Percentiles rank a stretch among this genome's conserved stretches.
These are phyloP conservation scores for Litsea cubeba DNA, from an alignment of 164 flowering plant species.

Conservation along the genomic window DNA sequence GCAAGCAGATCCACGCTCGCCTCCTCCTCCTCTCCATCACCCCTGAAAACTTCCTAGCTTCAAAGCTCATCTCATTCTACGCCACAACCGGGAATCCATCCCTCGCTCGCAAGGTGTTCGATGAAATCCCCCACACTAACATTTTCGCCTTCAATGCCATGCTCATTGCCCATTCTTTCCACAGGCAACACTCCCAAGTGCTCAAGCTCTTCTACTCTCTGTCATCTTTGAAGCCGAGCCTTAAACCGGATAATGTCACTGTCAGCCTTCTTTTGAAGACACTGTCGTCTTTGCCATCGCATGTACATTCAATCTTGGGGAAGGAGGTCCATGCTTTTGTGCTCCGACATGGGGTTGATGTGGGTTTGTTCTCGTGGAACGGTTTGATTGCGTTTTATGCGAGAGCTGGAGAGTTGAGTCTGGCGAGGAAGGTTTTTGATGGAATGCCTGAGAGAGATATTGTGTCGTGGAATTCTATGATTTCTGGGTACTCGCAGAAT, in stretches of 20 bases:
- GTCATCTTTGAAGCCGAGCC: constrained; percentile 4
- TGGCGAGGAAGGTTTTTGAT: constrained; percentile 63
- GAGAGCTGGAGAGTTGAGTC: constrained; percentile 36
- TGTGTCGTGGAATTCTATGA: constrained; percentile 88
- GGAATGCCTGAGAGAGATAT: constrained; percentile 46
- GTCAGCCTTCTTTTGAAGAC: constrained; percentile 62
- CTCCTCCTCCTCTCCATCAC: constrained; percentile 34
- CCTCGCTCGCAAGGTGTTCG: constrained; percentile 59
- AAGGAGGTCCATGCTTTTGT: constrained; percentile 54
- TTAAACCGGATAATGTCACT: constrained; percentile 38
- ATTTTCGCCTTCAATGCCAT: constrained; percentile 61
- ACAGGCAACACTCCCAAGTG: constrained; percentile 25
- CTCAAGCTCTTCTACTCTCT: constrained; percentile 37
- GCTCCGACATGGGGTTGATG: constrained; percentile 43
- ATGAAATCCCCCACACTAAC: constrained; percentile 42
- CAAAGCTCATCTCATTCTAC: constrained; percentile 56
- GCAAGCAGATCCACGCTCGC: constrained; percentile 59
- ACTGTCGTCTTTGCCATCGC: constrained; percentile 24
- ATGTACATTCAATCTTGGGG: constrained; percentile 18
- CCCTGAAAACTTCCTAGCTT: constrained; percentile 60
- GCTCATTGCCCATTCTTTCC: constrained; percentile 44
- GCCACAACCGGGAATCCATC: constrained; percentile 26
- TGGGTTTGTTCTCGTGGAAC: constrained; percentile 57
- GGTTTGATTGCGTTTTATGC: constrained; percentile 55
- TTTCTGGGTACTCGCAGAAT: constrained; percentile 69